These are phyloP conservation scores for Populus pruinosa DNA, from an alignment of 345 rosid genomes.

Conservation along the genomic window DNA sequence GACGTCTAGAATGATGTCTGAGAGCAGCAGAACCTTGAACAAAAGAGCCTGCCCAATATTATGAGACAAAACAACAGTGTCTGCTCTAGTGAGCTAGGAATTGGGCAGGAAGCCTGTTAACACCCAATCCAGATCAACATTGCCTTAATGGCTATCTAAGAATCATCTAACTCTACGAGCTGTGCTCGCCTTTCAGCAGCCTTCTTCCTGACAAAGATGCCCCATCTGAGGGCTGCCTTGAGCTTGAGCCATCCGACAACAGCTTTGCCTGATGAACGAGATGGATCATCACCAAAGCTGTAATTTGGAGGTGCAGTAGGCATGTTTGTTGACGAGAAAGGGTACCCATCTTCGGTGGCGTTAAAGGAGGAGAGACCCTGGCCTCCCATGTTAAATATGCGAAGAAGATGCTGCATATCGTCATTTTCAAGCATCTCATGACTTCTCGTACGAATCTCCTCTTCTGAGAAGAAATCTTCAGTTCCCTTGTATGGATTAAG, in stretches of 20 bases:
- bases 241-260: conserved; percentile 35
- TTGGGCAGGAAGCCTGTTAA: background rate
- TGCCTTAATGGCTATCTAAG: conserved; percentile 15
- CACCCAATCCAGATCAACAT: conserved; percentile 17
- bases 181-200: conserved; percentile 35
- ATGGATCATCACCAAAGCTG: conserved; percentile 22
- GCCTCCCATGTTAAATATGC: conserved; percentile 24
- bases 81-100: conserved; percentile 1
- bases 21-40: background rate
- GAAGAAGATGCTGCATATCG: conserved; percentile 32
- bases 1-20: conserved; percentile 11
- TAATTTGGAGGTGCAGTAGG: conserved; percentile 16
- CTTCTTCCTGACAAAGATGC: conserved; percentile 28
- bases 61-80: conserved; percentile 4
- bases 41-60: background rate
- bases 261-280: conserved; percentile 31
- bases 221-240: conserved; percentile 34
- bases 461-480: conserved; percentile 24
- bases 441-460: conserved; percentile 28
- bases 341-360: conserved; percentile 20
- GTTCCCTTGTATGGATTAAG: conserved; percentile 31
- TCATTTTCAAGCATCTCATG: conserved; percentile 36
- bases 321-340: conserved; percentile 14
- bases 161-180: conserved; percentile 23
- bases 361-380: conserved; percentile 15